Evolutionary conservation across 1,284 basidiomycete genomes (phyloP), one percentile per base, ranked within the genome.

Genomic region (Naganishia albida): DNA sequence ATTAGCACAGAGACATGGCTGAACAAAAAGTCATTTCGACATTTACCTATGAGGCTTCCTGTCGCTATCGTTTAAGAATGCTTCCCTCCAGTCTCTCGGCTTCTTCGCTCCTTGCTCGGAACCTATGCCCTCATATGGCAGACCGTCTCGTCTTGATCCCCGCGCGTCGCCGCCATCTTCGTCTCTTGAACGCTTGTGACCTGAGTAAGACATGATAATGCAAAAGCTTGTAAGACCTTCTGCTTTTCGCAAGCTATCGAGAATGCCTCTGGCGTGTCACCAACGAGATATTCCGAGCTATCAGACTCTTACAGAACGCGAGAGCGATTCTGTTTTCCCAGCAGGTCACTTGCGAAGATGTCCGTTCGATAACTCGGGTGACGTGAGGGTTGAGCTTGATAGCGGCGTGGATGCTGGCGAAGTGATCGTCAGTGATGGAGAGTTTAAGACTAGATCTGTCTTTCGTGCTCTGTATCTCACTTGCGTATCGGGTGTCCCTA

Each of bases 101-200:
- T 87, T 86, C 62, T 86, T 85, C 70, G 82, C 77, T 64, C 76
- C 16, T 87, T 71, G 83, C 12, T 62, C 80, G 56, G 78, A 72
- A 63, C 82, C 81, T 7, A 68, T 67, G 62, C 67, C 68, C 16
- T 64, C 68, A 62, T 72, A 68, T 3, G 72, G 70, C 34, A 70
- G 23, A n/a, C 55, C 63, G 20, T 52, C 60, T 20, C 39, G 23
- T 38, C 25, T 43, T 2, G 60, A 52, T 20, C 26, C 34, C n/a
- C 60, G 25, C 38, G 51, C 63, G 64, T 72, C 73, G 71, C 81
- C 78, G 72, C 82, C 80, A 72, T 76, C 77, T 68, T 83, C 85
- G 74, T 89, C 86, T 84, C 85, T 85, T 70, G 85, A 81, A 78
- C 87, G 86, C 86, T 90, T 89, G 78, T 83, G 82, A 83, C 88